Percentiles rank a stretch among this genome's conserved stretches.
phyloP scores from a whole-genome alignment of 2,329 filamentous ascomycete genomes.

The Sporothrix dimorphospora region DNA sequence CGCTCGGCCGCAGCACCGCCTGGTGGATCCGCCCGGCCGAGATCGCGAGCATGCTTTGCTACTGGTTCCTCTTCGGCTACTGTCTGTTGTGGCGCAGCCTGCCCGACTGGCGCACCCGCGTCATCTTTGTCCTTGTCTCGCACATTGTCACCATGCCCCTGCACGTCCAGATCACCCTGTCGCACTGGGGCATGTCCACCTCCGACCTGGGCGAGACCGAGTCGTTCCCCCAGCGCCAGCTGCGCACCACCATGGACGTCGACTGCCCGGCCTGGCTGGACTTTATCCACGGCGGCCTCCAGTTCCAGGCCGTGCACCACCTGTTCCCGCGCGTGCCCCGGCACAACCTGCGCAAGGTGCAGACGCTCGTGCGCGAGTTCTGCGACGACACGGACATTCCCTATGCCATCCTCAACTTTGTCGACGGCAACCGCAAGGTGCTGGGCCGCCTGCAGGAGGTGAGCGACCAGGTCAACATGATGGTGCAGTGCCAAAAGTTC shows the following conservation, averaged over 20 bases:
- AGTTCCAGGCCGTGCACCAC: conserved; percentile 74
- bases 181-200: conserved; percentile 73
- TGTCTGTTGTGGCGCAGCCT: conserved; percentile 63
- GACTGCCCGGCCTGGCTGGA: conserved; percentile 73
- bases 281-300: conserved; percentile 71
- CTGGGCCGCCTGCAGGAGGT: conserved; percentile 58
- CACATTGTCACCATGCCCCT: conserved; percentile 69
- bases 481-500: conserved; percentile 60
- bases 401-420: conserved; percentile 64
- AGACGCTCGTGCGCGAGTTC: conserved; percentile 64
- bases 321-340: conserved; percentile 69
- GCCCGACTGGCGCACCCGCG: conserved; percentile 59
- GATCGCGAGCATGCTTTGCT: conserved; percentile 63
- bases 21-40: conserved; percentile 71
- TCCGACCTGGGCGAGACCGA: conserved; percentile 65
- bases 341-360: conserved; percentile 66
- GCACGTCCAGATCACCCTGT: conserved; percentile 72
- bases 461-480: conserved; percentile 61
- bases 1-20: conserved; percentile 59
- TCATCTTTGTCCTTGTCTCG: conserved; percentile 65
- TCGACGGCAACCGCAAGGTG: conserved; percentile 63
- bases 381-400: conserved; percentile 66
- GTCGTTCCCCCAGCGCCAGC: conserved; percentile 69
- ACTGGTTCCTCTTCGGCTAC: conserved; percentile 71
- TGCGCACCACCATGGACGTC: conserved; percentile 74